Percentiles rank a stretch among this genome's conserved stretches.
Evolutionary conservation across 2,329 filamentous ascomycete species (phyloP).

Genomic region (Neopestalotiopsis sp.): DNA sequence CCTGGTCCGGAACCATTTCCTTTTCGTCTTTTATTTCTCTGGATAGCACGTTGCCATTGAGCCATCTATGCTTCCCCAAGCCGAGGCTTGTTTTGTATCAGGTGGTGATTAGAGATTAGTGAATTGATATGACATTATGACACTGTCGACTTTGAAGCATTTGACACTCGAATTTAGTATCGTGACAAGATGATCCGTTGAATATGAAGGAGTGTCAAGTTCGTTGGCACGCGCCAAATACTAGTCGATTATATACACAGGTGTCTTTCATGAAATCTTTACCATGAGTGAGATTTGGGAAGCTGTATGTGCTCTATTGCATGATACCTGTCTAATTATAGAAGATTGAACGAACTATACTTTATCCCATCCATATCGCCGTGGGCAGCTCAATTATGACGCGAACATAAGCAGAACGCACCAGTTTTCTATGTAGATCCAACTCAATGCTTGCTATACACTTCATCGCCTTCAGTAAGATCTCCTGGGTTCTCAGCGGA

Average conservation of each 20-base stretch:
- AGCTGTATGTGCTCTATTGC: too few species aligned
- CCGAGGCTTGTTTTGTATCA: neutral
- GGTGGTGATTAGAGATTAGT: neutral
- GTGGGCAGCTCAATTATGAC: too few species aligned
- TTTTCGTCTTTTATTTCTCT: neutral
- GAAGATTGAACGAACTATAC: too few species aligned
- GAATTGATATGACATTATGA: slow-evolving; percentile 2
- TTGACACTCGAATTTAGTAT: neutral
- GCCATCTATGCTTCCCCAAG: neutral
- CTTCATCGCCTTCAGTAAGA: neutral
- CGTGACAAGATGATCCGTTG: neutral
- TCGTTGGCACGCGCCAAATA: too few species aligned
- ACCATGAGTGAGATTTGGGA: too few species aligned
- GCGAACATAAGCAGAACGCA: neutral
- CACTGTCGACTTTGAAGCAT: neutral
- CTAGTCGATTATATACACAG: too few species aligned
- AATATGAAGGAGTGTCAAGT: too few species aligned
- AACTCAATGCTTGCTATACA: too few species aligned
- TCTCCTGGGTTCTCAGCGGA: neutral
- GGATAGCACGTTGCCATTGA: neutral
- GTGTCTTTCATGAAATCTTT: too few species aligned
- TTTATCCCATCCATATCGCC: too few species aligned
- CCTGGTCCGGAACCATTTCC: neutral
- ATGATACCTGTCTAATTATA: too few species aligned
- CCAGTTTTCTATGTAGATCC: too few species aligned